These are phyloP conservation scores for Cercophora sp. DNA, from an alignment of 495 filamentous ascomycete genomes.

Conservation along the genomic window DNA sequence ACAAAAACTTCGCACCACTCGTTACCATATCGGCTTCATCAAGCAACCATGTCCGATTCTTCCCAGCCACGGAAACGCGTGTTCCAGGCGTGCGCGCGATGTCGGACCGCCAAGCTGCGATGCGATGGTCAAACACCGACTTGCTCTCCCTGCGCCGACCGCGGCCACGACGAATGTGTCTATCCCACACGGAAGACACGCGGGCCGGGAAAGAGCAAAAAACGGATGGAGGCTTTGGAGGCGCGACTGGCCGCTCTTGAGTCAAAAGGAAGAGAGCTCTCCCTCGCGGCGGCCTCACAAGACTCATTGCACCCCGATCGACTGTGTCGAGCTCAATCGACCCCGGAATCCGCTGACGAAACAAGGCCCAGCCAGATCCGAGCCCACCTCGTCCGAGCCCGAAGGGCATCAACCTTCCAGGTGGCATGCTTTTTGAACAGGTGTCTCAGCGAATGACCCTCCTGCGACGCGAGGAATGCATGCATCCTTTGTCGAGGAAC, in stretches of 20 bases:
- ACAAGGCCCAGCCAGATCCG: too few relatives aligned
- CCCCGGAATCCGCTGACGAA: too few relatives aligned
- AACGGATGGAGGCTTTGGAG: slow-evolving; percentile 5
- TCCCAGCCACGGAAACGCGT: too few relatives aligned
- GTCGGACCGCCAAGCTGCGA: slow-evolving; percentile 2
- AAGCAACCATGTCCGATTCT: too few relatives aligned
- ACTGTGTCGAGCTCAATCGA: too few relatives aligned
- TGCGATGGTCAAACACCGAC: slow-evolving; percentile 12
- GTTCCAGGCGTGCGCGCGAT: slow-evolving; percentile 12
- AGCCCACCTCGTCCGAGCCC: background rate
- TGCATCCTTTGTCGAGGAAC: background rate
- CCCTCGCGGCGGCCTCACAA: too few relatives aligned
- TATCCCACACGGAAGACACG: slow-evolving; percentile 9
- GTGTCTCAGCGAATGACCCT: background rate
- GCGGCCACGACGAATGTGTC: background rate
- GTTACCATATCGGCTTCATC: too few relatives aligned
- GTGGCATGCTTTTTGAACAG: too few relatives aligned
- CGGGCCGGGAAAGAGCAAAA: slow-evolving; percentile 9
- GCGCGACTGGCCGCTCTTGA: slow-evolving; percentile 6
- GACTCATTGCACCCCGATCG: too few relatives aligned
- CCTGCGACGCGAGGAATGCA: background rate
- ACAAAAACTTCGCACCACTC: too few relatives aligned
- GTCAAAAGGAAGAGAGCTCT: background rate
- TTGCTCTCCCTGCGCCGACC: slow-evolving; percentile 7
- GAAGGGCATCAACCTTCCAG: background rate